Evolutionary conservation across 352 stramenopile genomes (phyloP).

Genomic region (Globisporangium heterothallicum): DNA sequence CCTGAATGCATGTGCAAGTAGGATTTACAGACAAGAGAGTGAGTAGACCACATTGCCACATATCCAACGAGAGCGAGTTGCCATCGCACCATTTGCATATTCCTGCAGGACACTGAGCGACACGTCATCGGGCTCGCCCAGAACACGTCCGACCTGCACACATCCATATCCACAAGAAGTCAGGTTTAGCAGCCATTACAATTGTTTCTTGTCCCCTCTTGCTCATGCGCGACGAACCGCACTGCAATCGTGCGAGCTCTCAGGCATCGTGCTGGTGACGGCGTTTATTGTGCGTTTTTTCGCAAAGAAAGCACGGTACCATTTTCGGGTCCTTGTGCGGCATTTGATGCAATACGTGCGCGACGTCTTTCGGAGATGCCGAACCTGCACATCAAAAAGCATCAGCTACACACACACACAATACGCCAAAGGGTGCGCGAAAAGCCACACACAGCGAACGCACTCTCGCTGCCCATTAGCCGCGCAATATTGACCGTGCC

Average conservation of each 20-base stretch:
- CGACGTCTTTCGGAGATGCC: slow-evolving; percentile 49
- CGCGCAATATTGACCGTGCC: slow-evolving; percentile 28
- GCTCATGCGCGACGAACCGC: neutral
- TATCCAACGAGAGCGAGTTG: neutral
- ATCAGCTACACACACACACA: neutral
- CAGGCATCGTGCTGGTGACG: too few species aligned
- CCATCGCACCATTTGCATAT: slow-evolving; percentile 47
- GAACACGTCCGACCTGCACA: slow-evolving; percentile 46
- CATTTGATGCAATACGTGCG: slow-evolving; percentile 57
- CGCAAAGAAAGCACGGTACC: too few species aligned
- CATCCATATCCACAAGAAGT: neutral
- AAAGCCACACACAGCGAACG: slow-evolving; percentile 3
- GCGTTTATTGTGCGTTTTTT: too few species aligned
- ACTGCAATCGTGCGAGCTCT: too few species aligned
- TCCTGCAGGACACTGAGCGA: slow-evolving; percentile 60
- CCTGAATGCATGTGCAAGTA: slow-evolving; percentile 11
- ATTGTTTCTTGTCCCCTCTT: neutral
- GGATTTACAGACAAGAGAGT: neutral
- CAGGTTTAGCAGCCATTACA: neutral
- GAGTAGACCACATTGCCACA: neutral
- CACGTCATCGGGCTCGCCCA: slow-evolving; percentile 58
- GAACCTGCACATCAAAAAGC: slow-evolving; percentile 15
- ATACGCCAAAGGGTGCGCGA: neutral
- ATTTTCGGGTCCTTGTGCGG: slow-evolving; percentile 64
- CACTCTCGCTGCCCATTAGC: slow-evolving; percentile 48